Conservation (phyloP, 179 eudicot species). For the Gypsophila paniculata region DNA sequence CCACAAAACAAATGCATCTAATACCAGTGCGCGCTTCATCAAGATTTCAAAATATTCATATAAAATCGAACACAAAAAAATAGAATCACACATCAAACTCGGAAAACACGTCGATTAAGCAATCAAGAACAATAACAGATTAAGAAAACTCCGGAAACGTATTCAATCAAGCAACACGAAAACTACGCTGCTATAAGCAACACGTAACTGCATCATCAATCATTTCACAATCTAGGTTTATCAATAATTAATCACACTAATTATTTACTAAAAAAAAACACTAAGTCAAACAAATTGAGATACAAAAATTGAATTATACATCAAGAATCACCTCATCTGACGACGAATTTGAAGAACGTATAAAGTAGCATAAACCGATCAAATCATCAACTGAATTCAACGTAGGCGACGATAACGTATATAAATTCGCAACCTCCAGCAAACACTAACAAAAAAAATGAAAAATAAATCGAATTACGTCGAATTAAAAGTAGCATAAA, state of each 20-base stretch:
- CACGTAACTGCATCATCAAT: too few species aligned
- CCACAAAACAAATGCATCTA: not conserved
- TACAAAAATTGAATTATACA: not conserved
- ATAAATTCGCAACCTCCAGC: constrained; percentile 33
- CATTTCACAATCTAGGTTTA: not conserved
- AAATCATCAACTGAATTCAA: constrained; percentile 21
- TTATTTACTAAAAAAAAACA: not conserved
- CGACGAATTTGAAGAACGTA: constrained; percentile 16
- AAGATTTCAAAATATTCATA: too few species aligned
- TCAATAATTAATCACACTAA: not conserved
- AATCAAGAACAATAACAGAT: too few species aligned
- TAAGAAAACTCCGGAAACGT: too few species aligned
- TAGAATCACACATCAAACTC: too few species aligned
- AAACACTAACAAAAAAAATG: constrained; percentile 24
- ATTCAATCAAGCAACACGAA: too few species aligned
- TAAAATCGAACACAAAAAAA: too few species aligned
- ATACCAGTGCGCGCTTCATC: not conserved
- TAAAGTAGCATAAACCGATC: constrained; percentile 34
- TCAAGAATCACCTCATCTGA: constrained; percentile 22
- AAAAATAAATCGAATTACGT: too few species aligned
- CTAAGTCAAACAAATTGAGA: not conserved
- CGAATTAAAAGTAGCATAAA: not conserved
- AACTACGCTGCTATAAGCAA: too few species aligned
- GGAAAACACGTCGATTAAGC: too few species aligned
- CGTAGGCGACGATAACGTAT: constrained; percentile 23